These are phyloP conservation scores for Leptographium procerum DNA, from an alignment of 2,329 filamentous ascomycete genomes.

Conservation along the genomic window DNA sequence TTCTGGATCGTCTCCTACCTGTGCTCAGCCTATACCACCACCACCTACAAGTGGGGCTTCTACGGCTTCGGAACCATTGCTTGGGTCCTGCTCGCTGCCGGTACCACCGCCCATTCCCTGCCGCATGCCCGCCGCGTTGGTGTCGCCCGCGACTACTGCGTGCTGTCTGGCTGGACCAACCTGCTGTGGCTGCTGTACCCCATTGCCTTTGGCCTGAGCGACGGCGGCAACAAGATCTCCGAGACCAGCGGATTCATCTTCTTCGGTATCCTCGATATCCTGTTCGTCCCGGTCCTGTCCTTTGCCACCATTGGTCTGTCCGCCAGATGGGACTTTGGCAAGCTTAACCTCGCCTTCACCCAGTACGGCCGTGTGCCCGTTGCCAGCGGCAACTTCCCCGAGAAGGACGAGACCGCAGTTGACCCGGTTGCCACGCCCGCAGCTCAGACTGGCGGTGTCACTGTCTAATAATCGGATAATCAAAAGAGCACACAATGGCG, in stretches of 20 bases:
- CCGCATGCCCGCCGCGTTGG: slow-evolving; percentile 29
- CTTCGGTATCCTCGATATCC: slow-evolving; percentile 41
- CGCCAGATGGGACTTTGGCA: slow-evolving; percentile 37
- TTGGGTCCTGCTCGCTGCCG: slow-evolving; percentile 32
- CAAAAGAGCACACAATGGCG: no score
- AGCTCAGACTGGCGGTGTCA: not conserved
- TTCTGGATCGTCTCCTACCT: slow-evolving; percentile 41
- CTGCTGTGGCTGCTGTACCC: slow-evolving; percentile 43
- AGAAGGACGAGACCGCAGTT: slow-evolving; percentile 26
- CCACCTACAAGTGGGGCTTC: slow-evolving; percentile 48
- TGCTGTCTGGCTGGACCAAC: slow-evolving; percentile 36
- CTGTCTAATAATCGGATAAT: not conserved
- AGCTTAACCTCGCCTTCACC: slow-evolving; percentile 41
- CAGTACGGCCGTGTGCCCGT: slow-evolving; percentile 40
- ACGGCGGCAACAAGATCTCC: slow-evolving; percentile 39
- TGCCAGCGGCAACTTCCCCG: slow-evolving; percentile 30
- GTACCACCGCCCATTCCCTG: slow-evolving; percentile 29
- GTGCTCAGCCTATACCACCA: slow-evolving; percentile 32
- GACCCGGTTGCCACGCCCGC: slow-evolving; percentile 6
- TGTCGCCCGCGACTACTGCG: slow-evolving; percentile 30
- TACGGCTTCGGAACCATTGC: slow-evolving; percentile 39
- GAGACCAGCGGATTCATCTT: slow-evolving; percentile 35
- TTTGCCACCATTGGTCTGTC: slow-evolving; percentile 32
- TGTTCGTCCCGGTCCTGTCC: slow-evolving; percentile 33
- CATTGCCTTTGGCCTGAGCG: slow-evolving; percentile 39